These are phyloP conservation scores for Tuber microsphaerosporum DNA, from an alignment of 495 filamentous ascomycete genomes.

Conservation along the genomic window DNA sequence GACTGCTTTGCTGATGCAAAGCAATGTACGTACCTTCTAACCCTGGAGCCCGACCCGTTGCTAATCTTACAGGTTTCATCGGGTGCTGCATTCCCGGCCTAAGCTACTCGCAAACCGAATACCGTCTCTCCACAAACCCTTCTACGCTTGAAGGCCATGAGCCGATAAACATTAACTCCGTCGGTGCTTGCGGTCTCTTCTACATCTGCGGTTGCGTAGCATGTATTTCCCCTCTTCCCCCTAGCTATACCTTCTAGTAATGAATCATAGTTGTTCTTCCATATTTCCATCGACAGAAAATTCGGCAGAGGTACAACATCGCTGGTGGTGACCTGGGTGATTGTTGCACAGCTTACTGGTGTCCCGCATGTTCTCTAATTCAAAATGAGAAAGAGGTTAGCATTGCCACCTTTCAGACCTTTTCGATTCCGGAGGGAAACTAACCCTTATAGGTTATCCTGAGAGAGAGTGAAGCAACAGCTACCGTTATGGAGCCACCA, in stretches of 20 bases:
- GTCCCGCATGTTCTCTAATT: background rate
- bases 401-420: background rate
- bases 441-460: background rate
- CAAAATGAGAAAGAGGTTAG: conserved; percentile 2
- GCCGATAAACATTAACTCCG: background rate
- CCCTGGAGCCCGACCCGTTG: background rate
- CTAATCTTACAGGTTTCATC: background rate
- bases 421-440: background rate
- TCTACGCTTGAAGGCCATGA: conserved; percentile 1
- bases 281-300: background rate
- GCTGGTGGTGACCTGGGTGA: background rate
- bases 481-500: background rate
- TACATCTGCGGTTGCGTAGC: background rate
- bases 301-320: background rate
- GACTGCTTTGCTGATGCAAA: background rate
- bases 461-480: background rate
- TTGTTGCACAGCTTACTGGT: background rate
- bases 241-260: background rate
- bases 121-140: background rate
- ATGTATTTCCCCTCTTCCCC: background rate
- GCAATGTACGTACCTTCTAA: background rate
- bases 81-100: conserved; percentile 1
- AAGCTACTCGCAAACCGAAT: background rate
- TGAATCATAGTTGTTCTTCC: background rate
- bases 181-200: background rate